Evolutionary conservation across 2,329 filamentous ascomycete genomes (phyloP).

Genomic region (Fusarium sp.): DNA sequence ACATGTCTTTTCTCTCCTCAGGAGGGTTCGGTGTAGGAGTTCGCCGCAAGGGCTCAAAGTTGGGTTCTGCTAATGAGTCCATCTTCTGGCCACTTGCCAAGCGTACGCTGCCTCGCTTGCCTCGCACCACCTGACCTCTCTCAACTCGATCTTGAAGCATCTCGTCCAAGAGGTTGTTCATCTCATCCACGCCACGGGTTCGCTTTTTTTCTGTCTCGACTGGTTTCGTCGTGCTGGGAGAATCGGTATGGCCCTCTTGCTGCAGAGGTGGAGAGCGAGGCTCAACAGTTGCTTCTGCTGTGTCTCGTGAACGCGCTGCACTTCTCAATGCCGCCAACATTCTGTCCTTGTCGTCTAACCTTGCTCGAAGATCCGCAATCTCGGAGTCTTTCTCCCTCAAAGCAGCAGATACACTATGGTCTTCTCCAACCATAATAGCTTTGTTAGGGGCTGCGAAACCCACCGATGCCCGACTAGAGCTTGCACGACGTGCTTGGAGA

Average conservation of each 20-base stretch:
- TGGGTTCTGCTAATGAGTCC: slow-evolving; percentile 50
- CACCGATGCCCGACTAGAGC: slow-evolving; percentile 86
- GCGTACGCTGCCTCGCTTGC: slow-evolving; percentile 74
- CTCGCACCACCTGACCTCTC: slow-evolving; percentile 75
- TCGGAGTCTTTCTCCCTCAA: slow-evolving; percentile 92
- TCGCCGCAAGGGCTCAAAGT: slow-evolving; percentile 54
- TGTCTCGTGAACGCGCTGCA: slow-evolving; percentile 86
- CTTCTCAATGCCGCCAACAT: slow-evolving; percentile 90
- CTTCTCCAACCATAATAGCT: slow-evolving; percentile 78
- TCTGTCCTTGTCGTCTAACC: slow-evolving; percentile 92
- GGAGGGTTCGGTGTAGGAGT: slow-evolving; percentile 48
- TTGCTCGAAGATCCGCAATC: slow-evolving; percentile 88
- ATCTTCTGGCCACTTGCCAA: slow-evolving; percentile 61
- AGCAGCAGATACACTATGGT: slow-evolving; percentile 76
- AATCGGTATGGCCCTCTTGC: slow-evolving; percentile 21
- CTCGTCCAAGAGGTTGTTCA: slow-evolving; percentile 92
- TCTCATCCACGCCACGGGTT: slow-evolving; percentile 83
- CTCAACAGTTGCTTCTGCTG: slow-evolving; percentile 69
- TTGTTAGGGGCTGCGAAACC: slow-evolving; percentile 72
- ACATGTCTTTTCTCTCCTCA: slow-evolving; percentile 38
- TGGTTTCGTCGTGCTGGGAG: slow-evolving; percentile 16
- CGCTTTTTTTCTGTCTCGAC: slow-evolving; percentile 59
- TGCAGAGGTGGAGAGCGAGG: slow-evolving; percentile 45
- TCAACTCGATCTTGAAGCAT: slow-evolving; percentile 95
- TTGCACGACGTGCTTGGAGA: slow-evolving; percentile 88